Conservation (phyloP, 495 filamentous ascomycete species). For the Cairneyella variabilis region DNA sequence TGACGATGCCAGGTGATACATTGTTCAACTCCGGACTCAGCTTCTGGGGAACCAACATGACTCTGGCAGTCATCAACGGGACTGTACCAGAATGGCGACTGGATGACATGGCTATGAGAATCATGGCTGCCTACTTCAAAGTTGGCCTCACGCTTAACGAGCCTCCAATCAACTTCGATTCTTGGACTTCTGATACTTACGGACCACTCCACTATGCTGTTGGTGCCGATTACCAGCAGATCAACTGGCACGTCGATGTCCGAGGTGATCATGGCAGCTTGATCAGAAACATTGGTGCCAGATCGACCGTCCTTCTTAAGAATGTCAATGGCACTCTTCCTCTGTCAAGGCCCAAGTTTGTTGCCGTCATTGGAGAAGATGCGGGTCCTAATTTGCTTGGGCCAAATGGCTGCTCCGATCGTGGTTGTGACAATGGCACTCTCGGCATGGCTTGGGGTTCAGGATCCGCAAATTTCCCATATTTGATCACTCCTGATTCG, state of each 20-base stretch:
- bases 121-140: slow-evolving; percentile 91
- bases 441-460: slow-evolving; percentile 94
- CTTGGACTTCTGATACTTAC: slow-evolving; percentile 77
- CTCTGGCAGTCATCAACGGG: slow-evolving; percentile 85
- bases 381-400: slow-evolving; percentile 72
- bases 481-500: slow-evolving; percentile 80
- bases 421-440: slow-evolving; percentile 80
- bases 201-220: slow-evolving; percentile 63
- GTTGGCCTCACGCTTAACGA: slow-evolving; percentile 51
- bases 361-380: slow-evolving; percentile 80
- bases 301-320: slow-evolving; percentile 87
- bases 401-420: slow-evolving; percentile 79
- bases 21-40: slow-evolving; percentile 66
- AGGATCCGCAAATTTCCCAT: slow-evolving; percentile 84
- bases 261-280: slow-evolving; percentile 64
- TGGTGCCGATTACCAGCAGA: slow-evolving; percentile 55
- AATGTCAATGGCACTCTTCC: slow-evolving; percentile 72
- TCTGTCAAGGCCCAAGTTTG: slow-evolving; percentile 67
- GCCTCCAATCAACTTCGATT: slow-evolving; percentile 80
- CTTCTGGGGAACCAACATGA: slow-evolving; percentile 87
- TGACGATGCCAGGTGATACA: slow-evolving; percentile 92
- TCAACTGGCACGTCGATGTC: slow-evolving; percentile 90
- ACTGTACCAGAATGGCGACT: slow-evolving; percentile 85
- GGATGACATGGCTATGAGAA: slow-evolving; percentile 88
- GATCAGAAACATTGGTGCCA: slow-evolving; percentile 69